Evolutionary conservation across 2,329 filamentous ascomycete genomes (phyloP).

Genomic region (Akanthomyces lecanii): DNA sequence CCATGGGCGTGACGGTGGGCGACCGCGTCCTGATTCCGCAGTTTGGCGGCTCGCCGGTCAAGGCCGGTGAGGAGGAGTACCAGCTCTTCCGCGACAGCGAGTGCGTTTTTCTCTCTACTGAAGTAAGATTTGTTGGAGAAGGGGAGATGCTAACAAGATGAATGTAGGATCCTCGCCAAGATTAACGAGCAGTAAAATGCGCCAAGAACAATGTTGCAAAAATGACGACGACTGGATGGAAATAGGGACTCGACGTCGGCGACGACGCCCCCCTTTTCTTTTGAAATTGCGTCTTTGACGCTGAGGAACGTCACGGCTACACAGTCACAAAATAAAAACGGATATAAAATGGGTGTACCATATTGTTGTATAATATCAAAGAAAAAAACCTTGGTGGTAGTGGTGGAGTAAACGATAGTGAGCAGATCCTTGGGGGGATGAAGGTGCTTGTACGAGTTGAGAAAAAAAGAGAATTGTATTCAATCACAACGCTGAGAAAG

Average conservation of each 20-base stretch:
- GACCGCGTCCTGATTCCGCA: slow-evolving; percentile 95
- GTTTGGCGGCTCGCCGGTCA: slow-evolving; percentile 92
- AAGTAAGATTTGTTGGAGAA: too few relatives aligned
- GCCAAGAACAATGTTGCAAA: slow-evolving; percentile 15
- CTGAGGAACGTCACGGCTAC: too few relatives aligned
- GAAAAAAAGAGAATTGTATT: background rate
- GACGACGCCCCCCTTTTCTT: background rate
- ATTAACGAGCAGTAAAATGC: slow-evolving; percentile 74
- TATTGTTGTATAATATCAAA: slow-evolving; percentile 14
- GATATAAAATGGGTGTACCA: slow-evolving; percentile 12
- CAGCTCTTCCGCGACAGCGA: slow-evolving; percentile 95
- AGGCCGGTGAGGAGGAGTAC: slow-evolving; percentile 96
- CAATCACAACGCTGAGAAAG: background rate
- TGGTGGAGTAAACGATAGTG: background rate
- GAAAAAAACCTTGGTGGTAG: background rate
- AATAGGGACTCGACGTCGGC: background rate
- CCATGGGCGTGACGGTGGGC: slow-evolving; percentile 75
- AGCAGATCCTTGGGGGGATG: too few relatives aligned
- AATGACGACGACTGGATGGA: slow-evolving; percentile 21
- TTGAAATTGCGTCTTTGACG: background rate
- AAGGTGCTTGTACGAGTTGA: slow-evolving; percentile 1
- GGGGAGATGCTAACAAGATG: slow-evolving; percentile 19
- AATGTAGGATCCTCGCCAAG: slow-evolving; percentile 84
- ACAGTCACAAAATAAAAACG: background rate
- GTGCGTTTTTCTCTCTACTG: slow-evolving; percentile 56